Evolutionary conservation across 192 early-diverging fungal species (phyloP), one percentile per base, ranked within the genome.

Genomic region (Podila epicladia): DNA sequence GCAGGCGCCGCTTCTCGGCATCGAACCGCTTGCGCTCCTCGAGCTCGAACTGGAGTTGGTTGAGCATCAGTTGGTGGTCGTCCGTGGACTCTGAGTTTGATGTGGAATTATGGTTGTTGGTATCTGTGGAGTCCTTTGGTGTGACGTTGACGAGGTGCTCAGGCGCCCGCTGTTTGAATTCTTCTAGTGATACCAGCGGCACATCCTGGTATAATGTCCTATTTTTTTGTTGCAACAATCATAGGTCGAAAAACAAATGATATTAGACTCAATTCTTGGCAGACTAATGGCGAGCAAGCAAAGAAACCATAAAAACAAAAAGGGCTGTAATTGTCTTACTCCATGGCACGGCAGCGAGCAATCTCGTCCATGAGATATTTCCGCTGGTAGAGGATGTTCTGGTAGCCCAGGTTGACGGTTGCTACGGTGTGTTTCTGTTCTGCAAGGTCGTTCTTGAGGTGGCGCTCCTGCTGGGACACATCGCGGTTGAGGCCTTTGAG

Each of bases 141-240:
- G 64, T 31, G 48, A 22, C 20, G 37, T 55, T n/a, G 15, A 63
- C 29, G 9, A 80, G 67, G 15, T 69, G 35, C n/a, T 48, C 33
- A 28, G 77, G 77, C 29, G 77, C 77, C 5, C 29, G 60, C 4
- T 53, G 13, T n/a, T n/a, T 48, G 48, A 80, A 80, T 31, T 80
- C 71, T 37, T 80, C 77, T n/a, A 80, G 12, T 60, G 71, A 32
- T 32, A 80, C 71, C 20, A 80, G 57, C 4, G 77, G 77, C 8
- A 80, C 71, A 48, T 80, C 77, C 58, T 80, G 77, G 33, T 73
- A 80, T 22, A 80, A 50, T 17, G 77, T 80, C 33, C 77, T 80
- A 65, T 26, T 24, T 11, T 4, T 20, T 38, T 13, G 4, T 11
- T 4, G 33, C 24, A 38, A 15, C 22, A 64, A 49, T 20, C 33